Evolutionary conservation across 176 grass and related monocot genomes (phyloP).

Genomic region (Eleusine coracana): DNA sequence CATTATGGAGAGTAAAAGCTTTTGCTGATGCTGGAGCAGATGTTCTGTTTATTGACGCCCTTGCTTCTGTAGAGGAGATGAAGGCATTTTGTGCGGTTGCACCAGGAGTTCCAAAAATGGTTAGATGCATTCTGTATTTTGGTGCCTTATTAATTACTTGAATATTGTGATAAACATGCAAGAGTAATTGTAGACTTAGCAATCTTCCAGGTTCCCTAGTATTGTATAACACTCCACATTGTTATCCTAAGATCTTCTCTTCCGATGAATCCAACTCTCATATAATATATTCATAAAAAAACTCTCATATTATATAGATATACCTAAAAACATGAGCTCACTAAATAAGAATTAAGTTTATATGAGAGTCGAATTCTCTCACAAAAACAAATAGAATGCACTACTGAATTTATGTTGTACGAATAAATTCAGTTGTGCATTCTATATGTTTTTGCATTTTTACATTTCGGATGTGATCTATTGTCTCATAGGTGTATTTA

Average conservation of each 20-base stretch:
- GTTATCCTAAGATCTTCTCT: conserved; percentile 2
- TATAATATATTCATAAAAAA: not conserved
- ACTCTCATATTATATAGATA: not conserved
- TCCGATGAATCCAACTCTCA: conserved; percentile 7
- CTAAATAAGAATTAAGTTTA: not conserved
- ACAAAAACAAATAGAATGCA: too few species aligned
- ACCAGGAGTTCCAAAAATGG: conserved; percentile 93
- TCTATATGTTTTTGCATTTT: conserved; percentile 3
- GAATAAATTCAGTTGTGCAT: not conserved
- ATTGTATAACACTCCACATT: not conserved
- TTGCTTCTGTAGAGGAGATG: conserved; percentile 95
- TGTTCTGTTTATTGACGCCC: conserved; percentile 90
- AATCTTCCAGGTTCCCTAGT: conserved; percentile 2
- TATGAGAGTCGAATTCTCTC: too few species aligned
- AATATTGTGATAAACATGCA: conserved; percentile 14
- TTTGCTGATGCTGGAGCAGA: conserved; percentile 96
- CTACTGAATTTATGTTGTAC: too few species aligned
- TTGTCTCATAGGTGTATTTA: not conserved
- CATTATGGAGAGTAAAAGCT: conserved; percentile 82
- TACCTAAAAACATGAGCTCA: not conserved
- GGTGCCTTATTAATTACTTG: conserved; percentile 4
- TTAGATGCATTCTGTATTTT: conserved; percentile 39
- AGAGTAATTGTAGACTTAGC: not conserved
- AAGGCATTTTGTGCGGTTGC: conserved; percentile 70
- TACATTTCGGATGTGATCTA: not conserved